Evolutionary conservation across 2,329 filamentous ascomycete genomes (phyloP).

Genomic region (Cryphonectria carpinicola): DNA sequence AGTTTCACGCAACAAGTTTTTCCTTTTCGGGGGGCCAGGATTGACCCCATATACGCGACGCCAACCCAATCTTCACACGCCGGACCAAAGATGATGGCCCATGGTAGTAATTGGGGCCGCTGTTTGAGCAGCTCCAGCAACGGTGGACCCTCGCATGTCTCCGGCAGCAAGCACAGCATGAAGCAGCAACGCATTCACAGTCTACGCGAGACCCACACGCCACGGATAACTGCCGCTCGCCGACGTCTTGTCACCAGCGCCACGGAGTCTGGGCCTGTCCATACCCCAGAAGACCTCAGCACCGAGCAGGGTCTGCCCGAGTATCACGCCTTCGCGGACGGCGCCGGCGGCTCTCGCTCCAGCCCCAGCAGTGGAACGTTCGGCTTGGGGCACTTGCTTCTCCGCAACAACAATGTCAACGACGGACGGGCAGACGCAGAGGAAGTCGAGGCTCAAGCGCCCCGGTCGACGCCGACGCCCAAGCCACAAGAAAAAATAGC

Average conservation of each 20-base stretch:
- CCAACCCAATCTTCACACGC: neutral
- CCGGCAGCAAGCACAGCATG: constrained; percentile 23
- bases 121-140: neutral
- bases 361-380: constrained; percentile 20
- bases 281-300: constrained; percentile 14
- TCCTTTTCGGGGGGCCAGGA: neutral
- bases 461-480: neutral
- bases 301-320: constrained; percentile 22
- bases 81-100: neutral
- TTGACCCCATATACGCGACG: neutral
- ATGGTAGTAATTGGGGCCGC: neutral
- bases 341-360: constrained; percentile 1
- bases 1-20: neutral
- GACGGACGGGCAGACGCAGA: constrained; percentile 5
- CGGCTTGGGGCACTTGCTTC: constrained; percentile 23
- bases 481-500: neutral
- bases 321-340: constrained; percentile 22
- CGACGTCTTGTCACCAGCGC: neutral
- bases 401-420: constrained; percentile 12
- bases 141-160: neutral
- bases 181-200: constrained; percentile 11
- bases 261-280: constrained; percentile 13
- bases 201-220: constrained; percentile 16
- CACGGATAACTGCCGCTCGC: constrained; percentile 20
- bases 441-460: neutral